Evolutionary conservation across 345 rosid genomes (phyloP), one percentile per base, ranked within the genome.

Genomic region (Populus simonii): DNA sequence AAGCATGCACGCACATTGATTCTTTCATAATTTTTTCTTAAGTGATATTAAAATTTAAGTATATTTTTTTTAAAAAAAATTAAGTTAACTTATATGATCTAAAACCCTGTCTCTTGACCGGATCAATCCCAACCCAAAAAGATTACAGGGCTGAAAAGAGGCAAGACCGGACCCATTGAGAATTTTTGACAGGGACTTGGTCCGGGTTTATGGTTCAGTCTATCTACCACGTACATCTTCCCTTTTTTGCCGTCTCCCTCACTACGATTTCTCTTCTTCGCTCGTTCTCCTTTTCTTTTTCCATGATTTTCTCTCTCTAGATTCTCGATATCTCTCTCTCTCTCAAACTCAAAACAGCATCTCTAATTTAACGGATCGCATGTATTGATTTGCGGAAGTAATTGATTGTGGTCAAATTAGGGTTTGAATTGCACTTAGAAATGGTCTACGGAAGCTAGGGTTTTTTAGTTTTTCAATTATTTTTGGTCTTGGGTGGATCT

Each of bases 171-270:
- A 12, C 65, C 65, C 12, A n/a, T 23, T 25, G 51, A 59, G 23
- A n/a, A 23, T 25, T 59, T 59, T 59, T n/a, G 27, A 59, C 65
- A 23, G 65, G 29, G 29, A 59, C 65, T 9, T n/a, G 65, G 27
- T 25, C 25, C 65, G 65, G 65, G 65, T 59, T 25, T 25, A 59
- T 59, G 29, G 29, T n/a, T 59, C 29, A n/a, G 65, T 23, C 65
- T 59, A 59, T 59, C 65, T 59, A 59, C 78, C 80, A 78, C 83
- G 77, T 74, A 76, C 87, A 27, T 38, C 83, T 79, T 83, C 79
- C 82, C 33, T 83, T 78, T 57, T 85, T 86, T 72, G 75, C 87
- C 78, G 78, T 83, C 80, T 75, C 74, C 20, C 76, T 81, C 75
- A 66, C 63, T n/a, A 59, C 63, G 63, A 59, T 59, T 59, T 59